These are phyloP conservation scores for Rusavskia elegans DNA, from an alignment of 495 filamentous ascomycete genomes.

Conservation along the genomic window DNA sequence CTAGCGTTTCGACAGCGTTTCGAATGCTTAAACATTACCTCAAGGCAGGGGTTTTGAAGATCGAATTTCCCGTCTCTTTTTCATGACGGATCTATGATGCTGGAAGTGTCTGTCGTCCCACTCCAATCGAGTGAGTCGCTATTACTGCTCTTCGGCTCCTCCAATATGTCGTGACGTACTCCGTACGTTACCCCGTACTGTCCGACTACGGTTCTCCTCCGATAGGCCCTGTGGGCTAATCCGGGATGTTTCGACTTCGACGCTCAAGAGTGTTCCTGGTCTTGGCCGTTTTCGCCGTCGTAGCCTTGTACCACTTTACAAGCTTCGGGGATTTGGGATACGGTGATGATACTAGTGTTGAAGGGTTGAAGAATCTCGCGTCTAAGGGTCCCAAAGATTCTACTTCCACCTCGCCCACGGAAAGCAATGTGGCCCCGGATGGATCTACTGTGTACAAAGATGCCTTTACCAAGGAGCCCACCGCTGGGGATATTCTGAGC, in stretches of 20 bases:
- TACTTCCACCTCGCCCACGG: background rate
- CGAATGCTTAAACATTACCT: too few relatives aligned
- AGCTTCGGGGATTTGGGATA: conserved; percentile 12
- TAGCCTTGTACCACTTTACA: conserved; percentile 50
- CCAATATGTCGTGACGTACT: background rate
- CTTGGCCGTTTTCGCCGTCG: conserved; percentile 47
- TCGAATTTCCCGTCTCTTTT: too few relatives aligned
- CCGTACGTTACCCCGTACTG: background rate
- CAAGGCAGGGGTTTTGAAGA: too few relatives aligned
- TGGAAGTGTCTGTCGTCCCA: too few relatives aligned
- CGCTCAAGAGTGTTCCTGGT: conserved; percentile 61
- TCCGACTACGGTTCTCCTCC: background rate
- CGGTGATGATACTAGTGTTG: conserved; percentile 18
- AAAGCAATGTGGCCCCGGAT: background rate
- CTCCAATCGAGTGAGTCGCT: too few relatives aligned
- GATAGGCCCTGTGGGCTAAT: background rate
- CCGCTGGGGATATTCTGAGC: background rate
- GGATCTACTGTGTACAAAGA: background rate
- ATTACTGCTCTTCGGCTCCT: too few relatives aligned
- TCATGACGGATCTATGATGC: too few relatives aligned
- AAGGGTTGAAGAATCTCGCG: conserved; percentile 16
- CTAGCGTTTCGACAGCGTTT: too few relatives aligned
- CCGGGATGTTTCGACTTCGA: conserved; percentile 56
- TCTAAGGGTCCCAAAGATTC: background rate
- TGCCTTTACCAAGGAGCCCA: background rate